Base-by-base conservation (phyloP, 1,284 basidiomycete genomes). In the Austropuccinia psidii region DNA sequence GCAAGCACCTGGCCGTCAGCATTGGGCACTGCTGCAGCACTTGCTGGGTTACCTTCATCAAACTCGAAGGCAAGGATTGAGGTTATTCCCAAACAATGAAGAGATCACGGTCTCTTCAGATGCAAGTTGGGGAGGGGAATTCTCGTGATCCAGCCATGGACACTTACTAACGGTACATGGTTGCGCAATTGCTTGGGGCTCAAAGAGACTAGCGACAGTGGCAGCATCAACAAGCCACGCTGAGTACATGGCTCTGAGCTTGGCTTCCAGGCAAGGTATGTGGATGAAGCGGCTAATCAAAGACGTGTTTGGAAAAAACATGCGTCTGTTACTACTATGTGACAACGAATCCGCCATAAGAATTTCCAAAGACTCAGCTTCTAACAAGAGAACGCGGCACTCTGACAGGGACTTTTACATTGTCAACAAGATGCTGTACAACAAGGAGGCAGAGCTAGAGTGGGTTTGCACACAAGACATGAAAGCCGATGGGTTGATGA, bases 201-300 rank as follows among this genome's bases (percentile, higher is more conserved):
- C 64, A 1, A 31, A 49, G 37, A 1, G 64, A 1, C 64, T 33
- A 52, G 33, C 29, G 0, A 54, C 27, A 1, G 50, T 67, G 15
- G 50, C 65, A 0, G 27, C 19, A 8, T 67, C 35, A 1, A 54
- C 50, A 1, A 39, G 31, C 13, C 47, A 55, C 21, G 47, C 47
- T 4, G 65, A 67, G 21, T 67, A 67, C 50, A 67, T 67, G 50
- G 65, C 65, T 1, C 21, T 67, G 4, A 50, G 33, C 9, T 31
- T 15, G 15, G 65, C 65, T 1, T 39, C 65, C 15, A 37, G 50
- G 3, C 33, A 52, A 17, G 15, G 17, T 8, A 11, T 67, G 31
- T 67, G 65, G 65, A 49, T 67, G 4, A 52, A 50, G 19, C 52
- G 55, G 15, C 47, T 67, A n/a, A 29, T 55, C 21, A 4, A 3